Conservation (phyloP, 129 eudicot species). For the Erigeron canadensis region DNA sequence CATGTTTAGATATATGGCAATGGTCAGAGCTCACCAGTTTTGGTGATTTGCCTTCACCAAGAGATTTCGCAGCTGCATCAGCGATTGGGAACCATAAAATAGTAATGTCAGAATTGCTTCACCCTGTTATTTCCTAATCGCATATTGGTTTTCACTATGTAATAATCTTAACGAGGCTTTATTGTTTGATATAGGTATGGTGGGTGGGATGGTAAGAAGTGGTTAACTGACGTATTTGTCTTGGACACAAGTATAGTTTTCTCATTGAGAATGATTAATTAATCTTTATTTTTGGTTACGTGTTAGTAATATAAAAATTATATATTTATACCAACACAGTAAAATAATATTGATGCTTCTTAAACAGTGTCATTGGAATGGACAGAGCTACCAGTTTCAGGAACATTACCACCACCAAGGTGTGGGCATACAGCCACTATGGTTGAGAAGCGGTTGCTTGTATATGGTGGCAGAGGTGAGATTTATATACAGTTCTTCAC, state of each 20-base stretch:
- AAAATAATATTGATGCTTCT: slow-evolving; percentile 6
- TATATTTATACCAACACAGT: neutral
- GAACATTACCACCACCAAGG: slow-evolving; percentile 91
- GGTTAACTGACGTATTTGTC: slow-evolving; percentile 90
- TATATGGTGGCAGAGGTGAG: slow-evolving; percentile 94
- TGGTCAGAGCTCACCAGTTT: slow-evolving; percentile 99
- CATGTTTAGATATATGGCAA: slow-evolving; percentile 83
- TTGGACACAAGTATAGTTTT: slow-evolving; percentile 77
- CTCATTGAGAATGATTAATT: slow-evolving; percentile 11
- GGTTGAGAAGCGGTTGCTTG: slow-evolving; percentile 96
- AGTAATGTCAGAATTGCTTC: slow-evolving; percentile 62
- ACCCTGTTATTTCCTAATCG: neutral
- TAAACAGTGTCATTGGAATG: slow-evolving; percentile 92
- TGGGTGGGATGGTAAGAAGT: slow-evolving; percentile 98
- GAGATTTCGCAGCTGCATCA: slow-evolving; percentile 97
- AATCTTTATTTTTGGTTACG: neutral
- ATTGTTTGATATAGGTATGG: slow-evolving; percentile 70
- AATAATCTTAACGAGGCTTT: slow-evolving; percentile 12
- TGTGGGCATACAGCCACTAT: slow-evolving; percentile 98
- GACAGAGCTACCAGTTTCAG: slow-evolving; percentile 80
- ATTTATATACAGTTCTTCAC: slow-evolving; percentile 5
- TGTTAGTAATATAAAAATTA: neutral
- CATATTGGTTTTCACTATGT: slow-evolving; percentile 9
- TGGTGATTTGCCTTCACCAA: slow-evolving; percentile 95
- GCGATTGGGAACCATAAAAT: slow-evolving; percentile 91